phyloP scores from a whole-genome alignment of 192 early-diverging fungal genomes.

The Linnemannia elongata region DNA sequence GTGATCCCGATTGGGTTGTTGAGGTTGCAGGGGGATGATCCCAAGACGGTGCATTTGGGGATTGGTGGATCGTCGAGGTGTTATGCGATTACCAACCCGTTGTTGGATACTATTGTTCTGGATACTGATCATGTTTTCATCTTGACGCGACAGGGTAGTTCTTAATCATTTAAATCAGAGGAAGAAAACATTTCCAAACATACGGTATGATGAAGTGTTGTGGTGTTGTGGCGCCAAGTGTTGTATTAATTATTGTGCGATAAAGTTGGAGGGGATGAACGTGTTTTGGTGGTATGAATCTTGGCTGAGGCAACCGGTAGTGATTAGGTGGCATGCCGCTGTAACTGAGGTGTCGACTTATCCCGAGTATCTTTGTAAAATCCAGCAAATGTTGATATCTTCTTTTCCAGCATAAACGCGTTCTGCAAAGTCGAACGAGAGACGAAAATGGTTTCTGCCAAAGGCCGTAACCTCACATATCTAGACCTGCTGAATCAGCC shows the following conservation, averaged over 20 bases:
- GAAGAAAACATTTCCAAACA: not conserved
- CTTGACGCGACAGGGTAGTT: constrained; percentile 35
- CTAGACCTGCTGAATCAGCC: too few relatives aligned
- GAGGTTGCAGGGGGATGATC: constrained; percentile 50
- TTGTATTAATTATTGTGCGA: not conserved
- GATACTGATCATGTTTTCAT: constrained; percentile 73
- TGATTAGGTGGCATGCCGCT: not conserved
- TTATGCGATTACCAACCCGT: constrained; percentile 79
- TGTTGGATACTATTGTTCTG: constrained; percentile 65
- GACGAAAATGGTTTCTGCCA: too few relatives aligned
- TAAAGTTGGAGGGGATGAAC: not conserved
- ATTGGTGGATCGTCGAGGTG: constrained; percentile 65
- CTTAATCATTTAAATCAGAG: not conserved
- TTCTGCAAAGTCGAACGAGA: too few relatives aligned
- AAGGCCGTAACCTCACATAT: too few relatives aligned
- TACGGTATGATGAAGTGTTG: not conserved
- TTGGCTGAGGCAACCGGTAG: not conserved
- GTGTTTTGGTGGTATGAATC: not conserved
- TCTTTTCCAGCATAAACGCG: too few relatives aligned
- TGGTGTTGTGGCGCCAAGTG: not conserved
- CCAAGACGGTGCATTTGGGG: constrained; percentile 57
- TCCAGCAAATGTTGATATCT: too few relatives aligned
- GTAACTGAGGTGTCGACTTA: too few relatives aligned
- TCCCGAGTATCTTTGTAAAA: too few relatives aligned
- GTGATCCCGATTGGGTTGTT: constrained; percentile 70